Evolutionary conservation across 176 grass and related monocot species (phyloP), one percentile per base, ranked within the genome.

Genomic region (Echinochloa phyllopogon): DNA sequence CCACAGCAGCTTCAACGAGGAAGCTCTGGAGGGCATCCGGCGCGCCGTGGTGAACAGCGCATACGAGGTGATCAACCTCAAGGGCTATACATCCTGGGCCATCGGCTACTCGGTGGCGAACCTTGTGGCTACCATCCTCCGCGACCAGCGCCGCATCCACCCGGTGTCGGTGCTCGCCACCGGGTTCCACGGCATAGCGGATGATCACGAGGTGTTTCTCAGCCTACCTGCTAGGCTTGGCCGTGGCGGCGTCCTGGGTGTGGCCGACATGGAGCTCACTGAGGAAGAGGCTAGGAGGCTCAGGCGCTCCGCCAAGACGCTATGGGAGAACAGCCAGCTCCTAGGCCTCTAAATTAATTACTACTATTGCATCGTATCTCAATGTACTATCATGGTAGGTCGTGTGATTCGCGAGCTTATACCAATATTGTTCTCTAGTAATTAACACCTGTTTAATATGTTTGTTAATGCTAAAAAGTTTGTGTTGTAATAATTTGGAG

Each of bases 31-130:
- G 59, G 51, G 81, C 40, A 97, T 93, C 37, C 87, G 94, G 3
- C 86, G 87, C 2, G 87, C 89, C 4, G 89, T 97, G 0, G 89
- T 97, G 0, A 60, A 78, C 65, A 88, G 94, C 64, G 94, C 94
- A 1, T 92, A 97, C 58, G 94, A 97, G 92, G 94, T 97, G 2
- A 94, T 97, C 58, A 18, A 27, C 8, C 89, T 97, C 47, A 97
- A 97, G 51, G 94, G 94, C 0, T 92, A 97, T 85, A 97, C 94
- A 39, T 97, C 94, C 13, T 97, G 92, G 94, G 94, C 94, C 68
- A 97, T 97, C 65, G 94, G 94, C 5, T 97, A 97, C 78, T 97
- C 94, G 0, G 94, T 92, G 0, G 94, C 94, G 27, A 94, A 57
- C 79, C 87, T 97, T 6, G 89, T 67, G 0, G 43, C 86, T 5